phyloP scores from a whole-genome alignment of 352 stramenopile genomes.

The Phytopythium cucurbitacearum region DNA sequence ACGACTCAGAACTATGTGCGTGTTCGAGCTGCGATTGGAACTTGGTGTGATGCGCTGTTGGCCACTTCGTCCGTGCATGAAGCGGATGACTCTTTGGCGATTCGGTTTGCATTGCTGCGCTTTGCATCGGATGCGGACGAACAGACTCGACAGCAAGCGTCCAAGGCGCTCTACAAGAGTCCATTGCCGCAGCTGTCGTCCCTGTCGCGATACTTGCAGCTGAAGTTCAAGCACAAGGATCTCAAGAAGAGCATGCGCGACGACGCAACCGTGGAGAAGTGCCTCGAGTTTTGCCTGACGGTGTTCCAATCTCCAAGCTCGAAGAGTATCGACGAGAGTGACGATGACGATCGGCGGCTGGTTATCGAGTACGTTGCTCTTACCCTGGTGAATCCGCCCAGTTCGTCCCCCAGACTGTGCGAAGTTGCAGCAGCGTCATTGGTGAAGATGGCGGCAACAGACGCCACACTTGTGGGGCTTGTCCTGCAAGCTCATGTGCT shows the following conservation, averaged over 20 bases:
- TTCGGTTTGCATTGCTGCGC: slow-evolving; percentile 62
- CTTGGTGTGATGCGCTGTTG: slow-evolving; percentile 51
- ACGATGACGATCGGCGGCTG: slow-evolving; percentile 17
- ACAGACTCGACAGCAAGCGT: slow-evolving; percentile 27
- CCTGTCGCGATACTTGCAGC: slow-evolving; percentile 22
- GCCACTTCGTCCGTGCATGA: slow-evolving; percentile 3
- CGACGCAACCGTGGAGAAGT: slow-evolving; percentile 33
- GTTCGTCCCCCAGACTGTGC: slow-evolving; percentile 12
- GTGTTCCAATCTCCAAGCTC: slow-evolving; percentile 26
- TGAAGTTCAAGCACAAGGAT: slow-evolving; percentile 21
- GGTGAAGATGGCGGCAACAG: slow-evolving; percentile 27
- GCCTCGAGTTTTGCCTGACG: slow-evolving; percentile 45
- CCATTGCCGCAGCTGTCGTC: slow-evolving; percentile 31
- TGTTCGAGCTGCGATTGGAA: slow-evolving; percentile 50
- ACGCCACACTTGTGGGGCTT: slow-evolving; percentile 20
- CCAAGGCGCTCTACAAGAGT: slow-evolving; percentile 39
- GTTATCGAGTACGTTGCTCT: slow-evolving; percentile 48
- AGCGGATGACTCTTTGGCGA: slow-evolving; percentile 22
- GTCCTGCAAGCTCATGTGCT: slow-evolving; percentile 14
- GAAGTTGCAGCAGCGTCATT: slow-evolving; percentile 32
- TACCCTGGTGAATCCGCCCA: slow-evolving; percentile 26
- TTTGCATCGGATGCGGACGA: slow-evolving; percentile 33
- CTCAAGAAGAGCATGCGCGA: slow-evolving; percentile 39
- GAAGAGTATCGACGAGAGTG: slow-evolving; percentile 9
- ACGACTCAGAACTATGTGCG: slow-evolving; percentile 51